These are phyloP conservation scores for Tolypocladium sp. DNA, from an alignment of 2,329 filamentous ascomycete genomes.

Conservation along the genomic window DNA sequence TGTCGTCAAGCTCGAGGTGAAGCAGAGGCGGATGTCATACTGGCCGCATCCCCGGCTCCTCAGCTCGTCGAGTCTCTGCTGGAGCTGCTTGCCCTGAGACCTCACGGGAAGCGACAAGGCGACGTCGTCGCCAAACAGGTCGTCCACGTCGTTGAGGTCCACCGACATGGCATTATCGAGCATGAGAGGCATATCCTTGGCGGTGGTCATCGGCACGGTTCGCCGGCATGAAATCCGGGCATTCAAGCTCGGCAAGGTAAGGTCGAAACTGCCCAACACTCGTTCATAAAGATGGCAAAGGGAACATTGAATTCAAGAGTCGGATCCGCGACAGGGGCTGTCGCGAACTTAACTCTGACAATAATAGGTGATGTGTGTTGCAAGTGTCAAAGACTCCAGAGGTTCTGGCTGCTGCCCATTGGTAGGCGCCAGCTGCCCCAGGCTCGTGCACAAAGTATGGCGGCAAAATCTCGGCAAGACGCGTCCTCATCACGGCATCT, in stretches of 20 bases:
- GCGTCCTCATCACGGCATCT: too few relatives aligned
- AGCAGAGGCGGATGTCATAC: constrained; percentile 39
- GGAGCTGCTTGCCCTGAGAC: constrained; percentile 48
- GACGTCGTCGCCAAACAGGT: constrained; percentile 67
- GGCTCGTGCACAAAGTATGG: not conserved
- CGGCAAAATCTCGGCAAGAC: not conserved
- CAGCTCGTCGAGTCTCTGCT: constrained; percentile 67
- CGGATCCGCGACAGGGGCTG: not conserved
- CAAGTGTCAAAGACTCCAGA: not conserved
- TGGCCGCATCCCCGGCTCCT: constrained; percentile 70
- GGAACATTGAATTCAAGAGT: not conserved
- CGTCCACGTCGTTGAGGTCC: constrained; percentile 54
- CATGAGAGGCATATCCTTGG: constrained; percentile 35
- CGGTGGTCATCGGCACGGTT: constrained; percentile 19
- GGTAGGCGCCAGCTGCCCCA: not conserved
- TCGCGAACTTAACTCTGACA: not conserved
- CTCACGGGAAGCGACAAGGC: constrained; percentile 44
- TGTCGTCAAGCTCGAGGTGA: not conserved
- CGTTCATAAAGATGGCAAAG: not conserved
- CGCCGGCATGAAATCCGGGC: not conserved
- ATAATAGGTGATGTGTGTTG: not conserved
- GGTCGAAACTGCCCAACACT: not conserved
- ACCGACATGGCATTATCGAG: constrained; percentile 35
- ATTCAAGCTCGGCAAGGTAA: not conserved
- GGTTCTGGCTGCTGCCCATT: not conserved